These are phyloP conservation scores for Curvularia verruculosa DNA, from an alignment of 2,329 filamentous ascomycete species.

Conservation along the genomic window DNA sequence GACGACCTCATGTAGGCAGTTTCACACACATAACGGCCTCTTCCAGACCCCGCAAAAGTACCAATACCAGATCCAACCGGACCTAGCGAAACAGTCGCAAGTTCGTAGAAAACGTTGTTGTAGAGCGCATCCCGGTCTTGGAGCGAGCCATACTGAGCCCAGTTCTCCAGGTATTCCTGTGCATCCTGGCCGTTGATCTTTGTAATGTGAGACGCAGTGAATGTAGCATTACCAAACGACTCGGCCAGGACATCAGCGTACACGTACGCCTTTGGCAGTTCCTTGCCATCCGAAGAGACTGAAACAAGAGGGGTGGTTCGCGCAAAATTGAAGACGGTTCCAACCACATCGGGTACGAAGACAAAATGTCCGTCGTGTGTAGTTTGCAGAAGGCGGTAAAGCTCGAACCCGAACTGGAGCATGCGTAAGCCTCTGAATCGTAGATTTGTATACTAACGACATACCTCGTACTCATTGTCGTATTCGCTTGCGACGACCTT, in stretches of 20 bases:
- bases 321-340: slow-evolving; percentile 58
- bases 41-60: slow-evolving; percentile 54
- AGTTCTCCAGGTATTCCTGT: slow-evolving; percentile 41
- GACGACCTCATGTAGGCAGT: too few species aligned
- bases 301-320: slow-evolving; percentile 62
- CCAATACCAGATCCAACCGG: slow-evolving; percentile 27
- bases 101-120: slow-evolving; percentile 57
- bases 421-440: slow-evolving; percentile 10
- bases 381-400: slow-evolving; percentile 54
- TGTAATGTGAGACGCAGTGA: not conserved
- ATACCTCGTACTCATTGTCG: slow-evolving; percentile 50
- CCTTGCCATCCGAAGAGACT: slow-evolving; percentile 59
- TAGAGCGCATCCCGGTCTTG: slow-evolving; percentile 66
- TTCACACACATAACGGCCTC: slow-evolving; percentile 38
- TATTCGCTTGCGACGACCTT: slow-evolving; percentile 49
- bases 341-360: slow-evolving; percentile 61
- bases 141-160: slow-evolving; percentile 55
- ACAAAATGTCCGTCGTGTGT: slow-evolving; percentile 71
- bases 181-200: not conserved
- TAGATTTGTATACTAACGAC: not conserved
- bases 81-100: slow-evolving; percentile 38
- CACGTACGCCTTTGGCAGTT: slow-evolving; percentile 63
- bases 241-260: slow-evolving; percentile 55
- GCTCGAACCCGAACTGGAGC: slow-evolving; percentile 39
- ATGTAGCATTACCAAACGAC: slow-evolving; percentile 3